Evolutionary conservation across 2,329 filamentous ascomycete genomes (phyloP), one percentile per base, ranked within the genome.

Genomic region (Neonectria sp.): DNA sequence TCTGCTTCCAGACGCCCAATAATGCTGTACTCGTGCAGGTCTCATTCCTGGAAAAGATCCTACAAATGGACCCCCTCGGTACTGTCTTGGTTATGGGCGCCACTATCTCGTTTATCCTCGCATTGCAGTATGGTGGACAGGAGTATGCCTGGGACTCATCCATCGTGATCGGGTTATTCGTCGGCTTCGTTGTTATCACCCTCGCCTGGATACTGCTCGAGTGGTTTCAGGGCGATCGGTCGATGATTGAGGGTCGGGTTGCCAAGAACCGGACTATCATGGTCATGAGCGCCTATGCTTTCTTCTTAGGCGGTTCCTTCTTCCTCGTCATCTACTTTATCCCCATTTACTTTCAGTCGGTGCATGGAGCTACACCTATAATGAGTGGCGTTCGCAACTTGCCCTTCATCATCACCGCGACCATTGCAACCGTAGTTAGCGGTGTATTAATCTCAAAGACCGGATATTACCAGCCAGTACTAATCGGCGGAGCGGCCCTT

Each of bases 331-430:
- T 82, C 4, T 84, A 83, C 74, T 86, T 81, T 72, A 75, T 86
- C 6, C 84, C 85, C 12, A 81, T 86, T 59, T 87, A 83, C 81
- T 86, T 85, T 75, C 84, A 86, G 68, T 80, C 82, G 21, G 81
- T 84, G 58, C 73, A 81, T 65, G 81, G 67, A 37, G 56, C 63
- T 15, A 65, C 67, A 2, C 72, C 75, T 31, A 64, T 72, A 9
- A 56, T 73, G 24, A 68, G 70, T n/a, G 74, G 75, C 27, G 71
- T 77, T 37, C 60, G 68, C 27, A 68, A 70, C 13, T 53, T 78
- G 4, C 73, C 75, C 5, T 62, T 74, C 21, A 67, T 74, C 27
- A 45, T 75, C 4, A 58, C 70, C 12, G 73, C 69, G 13, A 66
- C 76, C 21, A 51, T 71, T 25, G 67, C 62, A 1, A 63, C 60